Evolutionary conservation across 1,284 basidiomycete genomes (phyloP).

Genomic region (Thelephora terrestris): DNA sequence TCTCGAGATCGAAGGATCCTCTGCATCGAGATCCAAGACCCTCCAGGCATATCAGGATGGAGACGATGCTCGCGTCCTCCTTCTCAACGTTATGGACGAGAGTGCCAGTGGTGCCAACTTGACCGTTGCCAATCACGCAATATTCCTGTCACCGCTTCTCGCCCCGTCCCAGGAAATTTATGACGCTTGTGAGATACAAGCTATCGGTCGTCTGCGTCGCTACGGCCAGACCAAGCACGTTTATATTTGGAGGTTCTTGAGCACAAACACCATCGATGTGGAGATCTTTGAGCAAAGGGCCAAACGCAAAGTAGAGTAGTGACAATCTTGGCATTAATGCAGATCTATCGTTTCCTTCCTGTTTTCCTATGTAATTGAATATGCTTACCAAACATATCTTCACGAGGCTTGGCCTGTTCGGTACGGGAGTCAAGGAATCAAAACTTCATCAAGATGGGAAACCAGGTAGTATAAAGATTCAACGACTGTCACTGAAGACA

Average conservation of each 20-base stretch:
- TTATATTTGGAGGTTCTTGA: slow-evolving; percentile 73
- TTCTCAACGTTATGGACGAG: slow-evolving; percentile 90
- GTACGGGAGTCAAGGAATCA: too few species aligned
- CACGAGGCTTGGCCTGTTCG: too few species aligned
- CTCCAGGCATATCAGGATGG: slow-evolving; percentile 79
- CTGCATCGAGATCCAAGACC: slow-evolving; percentile 67
- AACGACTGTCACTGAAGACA: too few species aligned
- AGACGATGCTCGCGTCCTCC: slow-evolving; percentile 67
- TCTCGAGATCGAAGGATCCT: slow-evolving; percentile 76
- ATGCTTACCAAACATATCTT: too few species aligned
- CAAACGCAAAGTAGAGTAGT: too few species aligned
- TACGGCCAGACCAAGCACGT: slow-evolving; percentile 81
- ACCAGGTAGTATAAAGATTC: too few species aligned
- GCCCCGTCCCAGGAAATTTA: slow-evolving; percentile 74
- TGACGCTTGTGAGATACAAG: slow-evolving; percentile 81
- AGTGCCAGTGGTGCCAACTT: slow-evolving; percentile 90
- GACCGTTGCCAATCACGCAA: slow-evolving; percentile 88
- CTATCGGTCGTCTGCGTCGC: slow-evolving; percentile 79
- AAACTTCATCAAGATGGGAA: too few species aligned
- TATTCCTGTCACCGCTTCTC: slow-evolving; percentile 88
- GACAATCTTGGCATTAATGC: too few species aligned
- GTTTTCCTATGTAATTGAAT: too few species aligned
- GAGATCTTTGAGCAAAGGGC: slow-evolving; percentile 57
- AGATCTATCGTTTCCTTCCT: too few species aligned
- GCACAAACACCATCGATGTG: slow-evolving; percentile 77